Conservation (phyloP, 176 grass and related monocot species). For the Eleusine indica region DNA sequence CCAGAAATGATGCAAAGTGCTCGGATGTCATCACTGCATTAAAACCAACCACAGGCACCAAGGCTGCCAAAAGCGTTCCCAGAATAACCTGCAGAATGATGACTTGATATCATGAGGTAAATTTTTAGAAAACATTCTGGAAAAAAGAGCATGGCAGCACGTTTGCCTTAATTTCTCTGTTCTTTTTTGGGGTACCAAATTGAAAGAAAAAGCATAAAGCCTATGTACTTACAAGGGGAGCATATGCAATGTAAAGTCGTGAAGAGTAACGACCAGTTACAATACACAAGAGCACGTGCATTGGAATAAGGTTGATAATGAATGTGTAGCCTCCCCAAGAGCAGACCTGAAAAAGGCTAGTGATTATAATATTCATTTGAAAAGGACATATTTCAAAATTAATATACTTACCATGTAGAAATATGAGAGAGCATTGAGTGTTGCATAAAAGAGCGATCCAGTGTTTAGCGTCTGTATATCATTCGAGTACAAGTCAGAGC, state of each 20-base stretch:
- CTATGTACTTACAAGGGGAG: slow-evolving; percentile 87
- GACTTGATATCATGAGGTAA: neutral
- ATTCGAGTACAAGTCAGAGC: slow-evolving; percentile 41
- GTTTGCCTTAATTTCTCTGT: neutral
- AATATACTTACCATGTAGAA: slow-evolving; percentile 95
- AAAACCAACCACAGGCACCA: slow-evolving; percentile 99
- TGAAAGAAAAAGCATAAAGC: neutral
- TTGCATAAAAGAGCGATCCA: slow-evolving; percentile 98
- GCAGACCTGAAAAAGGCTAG: slow-evolving; percentile 74
- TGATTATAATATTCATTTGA: slow-evolving; percentile 44
- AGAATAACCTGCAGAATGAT: slow-evolving; percentile 77
- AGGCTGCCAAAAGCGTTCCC: slow-evolving; percentile 92
- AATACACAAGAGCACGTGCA: slow-evolving; percentile 98
- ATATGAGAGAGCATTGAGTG: slow-evolving; percentile 91
- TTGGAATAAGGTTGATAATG: slow-evolving; percentile 99
- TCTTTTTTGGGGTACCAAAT: neutral
- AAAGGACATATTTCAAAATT: slow-evolving; percentile 25
- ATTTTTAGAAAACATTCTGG: neutral
- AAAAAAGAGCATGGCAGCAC: neutral
- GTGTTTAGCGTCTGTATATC: slow-evolving; percentile 89
- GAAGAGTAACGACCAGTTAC: slow-evolving; percentile 96
- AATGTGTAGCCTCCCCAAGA: slow-evolving; percentile 99
- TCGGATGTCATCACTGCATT: slow-evolving; percentile 99
- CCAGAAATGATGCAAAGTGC: slow-evolving; percentile 99
- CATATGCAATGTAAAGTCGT: slow-evolving; percentile 97